Percentiles rank a stretch among this genome's conserved stretches.
These are phyloP conservation scores for Leucoagaricus sp. DNA, from an alignment of 1,284 basidiomycete genomes.

Conservation along the genomic window DNA sequence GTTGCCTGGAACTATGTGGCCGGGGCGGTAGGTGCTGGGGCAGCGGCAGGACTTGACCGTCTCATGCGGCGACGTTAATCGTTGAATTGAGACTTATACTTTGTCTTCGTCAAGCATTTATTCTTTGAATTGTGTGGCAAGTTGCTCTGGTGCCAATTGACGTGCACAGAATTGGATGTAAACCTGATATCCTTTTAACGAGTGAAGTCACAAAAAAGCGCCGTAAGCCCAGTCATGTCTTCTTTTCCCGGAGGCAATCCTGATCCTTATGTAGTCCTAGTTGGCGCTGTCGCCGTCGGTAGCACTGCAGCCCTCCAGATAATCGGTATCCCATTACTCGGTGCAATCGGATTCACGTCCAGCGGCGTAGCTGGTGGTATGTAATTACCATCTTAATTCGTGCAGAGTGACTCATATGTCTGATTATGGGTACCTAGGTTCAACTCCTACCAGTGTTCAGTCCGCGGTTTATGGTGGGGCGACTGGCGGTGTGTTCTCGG, in stretches of 20 bases:
- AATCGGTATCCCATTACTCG: not conserved
- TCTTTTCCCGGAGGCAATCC: not conserved
- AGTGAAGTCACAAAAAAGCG: too few species aligned
- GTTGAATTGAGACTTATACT: too few species aligned
- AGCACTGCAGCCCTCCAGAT: not conserved
- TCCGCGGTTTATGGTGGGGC: constrained; percentile 14
- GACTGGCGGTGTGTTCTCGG: constrained; percentile 14
- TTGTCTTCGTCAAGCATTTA: not conserved
- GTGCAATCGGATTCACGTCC: constrained; percentile 7
- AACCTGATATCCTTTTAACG: too few species aligned
- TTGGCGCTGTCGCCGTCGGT: not conserved
- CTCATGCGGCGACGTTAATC: too few species aligned
- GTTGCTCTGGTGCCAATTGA: too few species aligned
- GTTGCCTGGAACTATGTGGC: too few species aligned
- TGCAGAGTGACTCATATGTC: not conserved
- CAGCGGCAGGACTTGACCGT: too few species aligned
- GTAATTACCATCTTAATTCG: not conserved
- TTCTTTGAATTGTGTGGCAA: not conserved
- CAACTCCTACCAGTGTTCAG: constrained; percentile 11
- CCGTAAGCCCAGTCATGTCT: too few species aligned
- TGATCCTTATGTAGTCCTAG: not conserved
- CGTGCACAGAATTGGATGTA: too few species aligned
- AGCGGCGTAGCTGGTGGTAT: constrained; percentile 11
- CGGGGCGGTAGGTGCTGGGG: too few species aligned
- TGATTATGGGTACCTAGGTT: constrained; percentile 4